Conservation (phyloP, 345 rosid genomes). For the Salix brachista region DNA sequence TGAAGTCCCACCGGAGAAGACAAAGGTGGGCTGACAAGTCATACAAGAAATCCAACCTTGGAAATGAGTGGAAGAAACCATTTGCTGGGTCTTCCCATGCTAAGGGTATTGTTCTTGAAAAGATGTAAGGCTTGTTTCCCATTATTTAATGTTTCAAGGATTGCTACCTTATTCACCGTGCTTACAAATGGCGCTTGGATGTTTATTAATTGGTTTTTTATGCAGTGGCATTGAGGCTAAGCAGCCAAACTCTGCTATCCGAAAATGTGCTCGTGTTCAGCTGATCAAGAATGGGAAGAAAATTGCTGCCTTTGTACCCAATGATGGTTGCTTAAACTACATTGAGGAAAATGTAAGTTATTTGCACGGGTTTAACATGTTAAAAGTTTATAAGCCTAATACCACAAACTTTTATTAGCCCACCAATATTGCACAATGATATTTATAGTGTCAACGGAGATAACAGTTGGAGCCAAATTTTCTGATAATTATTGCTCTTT, state of each 20-base stretch:
- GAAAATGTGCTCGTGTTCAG: slow-evolving; percentile 95
- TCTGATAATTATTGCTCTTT: background rate
- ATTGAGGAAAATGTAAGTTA: slow-evolving; percentile 78
- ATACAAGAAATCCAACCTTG: slow-evolving; percentile 79
- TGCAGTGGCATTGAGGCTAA: slow-evolving; percentile 94
- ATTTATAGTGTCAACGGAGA: background rate
- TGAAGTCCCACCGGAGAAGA: slow-evolving; percentile 63
- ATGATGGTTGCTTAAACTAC: slow-evolving; percentile 94
- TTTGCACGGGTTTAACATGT: background rate
- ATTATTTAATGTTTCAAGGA: background rate
- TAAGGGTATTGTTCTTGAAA: slow-evolving; percentile 65
- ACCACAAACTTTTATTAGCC: background rate
- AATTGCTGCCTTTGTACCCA: slow-evolving; percentile 95
- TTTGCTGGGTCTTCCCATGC: slow-evolving; percentile 73
- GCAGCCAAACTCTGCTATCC: slow-evolving; percentile 98
- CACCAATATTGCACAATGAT: background rate
- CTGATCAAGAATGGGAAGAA: slow-evolving; percentile 90
- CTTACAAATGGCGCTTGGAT: background rate
- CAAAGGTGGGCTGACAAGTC: slow-evolving; percentile 95
- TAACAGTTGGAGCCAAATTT: background rate
- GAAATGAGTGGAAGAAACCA: slow-evolving; percentile 91
- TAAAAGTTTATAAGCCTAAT: background rate
- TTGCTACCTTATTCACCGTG: background rate
- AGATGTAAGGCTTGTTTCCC: slow-evolving; percentile 34
- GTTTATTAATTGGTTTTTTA: slow-evolving; percentile 21